These are phyloP conservation scores for Scheffersomyces stipitis DNA, from an alignment of 805 yeast genomes.

Conservation along the genomic window DNA sequence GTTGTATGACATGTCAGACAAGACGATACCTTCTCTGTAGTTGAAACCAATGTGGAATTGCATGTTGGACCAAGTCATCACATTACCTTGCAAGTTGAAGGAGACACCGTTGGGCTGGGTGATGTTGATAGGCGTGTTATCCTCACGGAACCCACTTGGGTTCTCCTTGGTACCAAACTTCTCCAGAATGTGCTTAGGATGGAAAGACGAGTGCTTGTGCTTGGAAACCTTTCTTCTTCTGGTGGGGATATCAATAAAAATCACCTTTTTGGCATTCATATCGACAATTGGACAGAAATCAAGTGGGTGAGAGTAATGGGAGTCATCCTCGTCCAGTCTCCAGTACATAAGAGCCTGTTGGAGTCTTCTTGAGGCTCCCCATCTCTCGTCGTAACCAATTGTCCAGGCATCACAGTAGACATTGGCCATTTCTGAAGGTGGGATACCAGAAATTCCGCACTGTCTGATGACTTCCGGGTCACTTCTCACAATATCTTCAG, in stretches of 20 bases:
- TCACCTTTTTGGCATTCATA: constrained; percentile 65
- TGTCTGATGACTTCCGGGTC: constrained; percentile 74
- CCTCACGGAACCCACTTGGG: constrained; percentile 56
- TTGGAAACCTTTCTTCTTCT: constrained; percentile 71
- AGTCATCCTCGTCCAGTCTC: constrained; percentile 73
- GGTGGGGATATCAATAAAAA: constrained; percentile 73
- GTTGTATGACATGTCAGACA: constrained; percentile 69
- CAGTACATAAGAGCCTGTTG: constrained; percentile 83
- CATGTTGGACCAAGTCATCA: constrained; percentile 77
- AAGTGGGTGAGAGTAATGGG: constrained; percentile 72
- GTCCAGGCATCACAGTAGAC: constrained; percentile 70
- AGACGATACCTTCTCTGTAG: constrained; percentile 81
- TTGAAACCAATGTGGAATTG: constrained; percentile 79
- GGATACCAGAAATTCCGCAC: constrained; percentile 68
- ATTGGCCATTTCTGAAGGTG: constrained; percentile 58
- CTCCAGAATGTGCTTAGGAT: constrained; percentile 61
- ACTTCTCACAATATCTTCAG: constrained; percentile 65
- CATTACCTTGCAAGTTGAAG: constrained; percentile 66
- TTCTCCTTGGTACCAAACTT: constrained; percentile 52
- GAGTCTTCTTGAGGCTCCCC: constrained; percentile 72
- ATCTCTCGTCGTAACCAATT: constrained; percentile 71
- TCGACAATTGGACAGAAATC: constrained; percentile 84
- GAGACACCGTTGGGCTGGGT: constrained; percentile 85
- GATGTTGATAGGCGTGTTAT: constrained; percentile 64
- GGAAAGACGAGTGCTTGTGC: constrained; percentile 68